Evolutionary conservation across 2,329 filamentous ascomycete species (phyloP), one percentile per base, ranked within the genome.

Genomic region (Aquanectria penicillioides): DNA sequence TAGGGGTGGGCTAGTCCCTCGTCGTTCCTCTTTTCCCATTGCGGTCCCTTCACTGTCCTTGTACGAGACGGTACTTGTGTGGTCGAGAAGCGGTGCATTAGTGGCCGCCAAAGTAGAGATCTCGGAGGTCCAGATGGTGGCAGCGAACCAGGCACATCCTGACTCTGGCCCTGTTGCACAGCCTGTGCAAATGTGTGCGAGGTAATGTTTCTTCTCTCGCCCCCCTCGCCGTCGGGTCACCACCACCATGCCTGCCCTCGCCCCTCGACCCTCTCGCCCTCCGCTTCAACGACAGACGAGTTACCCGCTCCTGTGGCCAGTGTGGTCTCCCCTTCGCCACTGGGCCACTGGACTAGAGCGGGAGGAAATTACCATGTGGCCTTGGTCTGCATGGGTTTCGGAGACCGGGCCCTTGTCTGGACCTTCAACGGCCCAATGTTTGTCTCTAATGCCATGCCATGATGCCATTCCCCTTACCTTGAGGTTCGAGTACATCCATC

Each of bases 91-190:
- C 59, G 64, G 61, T 73, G 73, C 73, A 74, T 75, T 73, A 74
- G 72, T 68, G 70, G 70, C 66, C 64, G 66, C 64, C 69, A 69
- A 59, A 69, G 61, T 61, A 71, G 66, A 74, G 69, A 74, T 74
- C 69, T 74, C 63, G 67, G 66, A 71, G 66, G 67, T 63, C 68
- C 54, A 65, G 60, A 59, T 67, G 61, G 62, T 67, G 61, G 63
- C 64, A 60, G 62, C 64, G 65, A 73, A 66, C 66, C 67, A 71
- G 73, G 67, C 66, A 67, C 62, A 63, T 63, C 61, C 61, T 65
- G 56, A 59, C 59, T 56, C 25, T 37, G 28, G 43, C 28, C 41
- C 52, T 40, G 43, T 50, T 41, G 37, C 37, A 44, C 44, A 50
- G 43, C 33, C 25, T 55, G 51, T 46, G 57, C 40, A 46, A 46